Evolutionary conservation across 2,329 filamentous ascomycete genomes (phyloP).

Genomic region (Pseudogymnoascus sp.): DNA sequence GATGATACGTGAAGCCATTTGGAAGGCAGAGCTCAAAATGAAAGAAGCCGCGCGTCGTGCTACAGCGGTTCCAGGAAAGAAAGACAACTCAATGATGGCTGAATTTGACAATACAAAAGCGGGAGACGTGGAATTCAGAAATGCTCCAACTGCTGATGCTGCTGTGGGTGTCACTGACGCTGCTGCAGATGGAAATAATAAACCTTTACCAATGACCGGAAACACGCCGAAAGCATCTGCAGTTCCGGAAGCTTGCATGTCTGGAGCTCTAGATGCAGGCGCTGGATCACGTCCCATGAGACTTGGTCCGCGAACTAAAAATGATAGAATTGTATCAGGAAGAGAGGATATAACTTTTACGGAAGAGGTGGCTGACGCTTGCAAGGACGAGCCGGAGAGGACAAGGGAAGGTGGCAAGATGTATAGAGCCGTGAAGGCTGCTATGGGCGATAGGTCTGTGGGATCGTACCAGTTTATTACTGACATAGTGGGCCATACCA

Average conservation of each 20-base stretch:
- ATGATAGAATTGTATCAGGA: background rate
- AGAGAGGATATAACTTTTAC: background rate
- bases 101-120: background rate
- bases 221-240: background rate
- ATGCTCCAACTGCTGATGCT: background rate
- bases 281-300: background rate
- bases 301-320: background rate
- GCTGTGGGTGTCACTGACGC: background rate
- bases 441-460: background rate
- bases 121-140: background rate
- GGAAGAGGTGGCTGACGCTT: background rate
- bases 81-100: background rate
- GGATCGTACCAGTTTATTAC: background rate
- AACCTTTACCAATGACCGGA: background rate
- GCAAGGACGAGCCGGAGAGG: background rate
- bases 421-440: background rate
- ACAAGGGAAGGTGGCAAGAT: background rate
- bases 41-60: no score
- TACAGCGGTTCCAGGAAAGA: no score
- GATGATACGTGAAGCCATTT: background rate
- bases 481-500: background rate
- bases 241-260: background rate
- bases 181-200: background rate
- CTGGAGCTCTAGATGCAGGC: background rate
- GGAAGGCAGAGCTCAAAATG: background rate